Evolutionary conservation across 2,329 filamentous ascomycete genomes (phyloP), one percentile per base, ranked within the genome.

Genomic region (Corynespora cassiicola): DNA sequence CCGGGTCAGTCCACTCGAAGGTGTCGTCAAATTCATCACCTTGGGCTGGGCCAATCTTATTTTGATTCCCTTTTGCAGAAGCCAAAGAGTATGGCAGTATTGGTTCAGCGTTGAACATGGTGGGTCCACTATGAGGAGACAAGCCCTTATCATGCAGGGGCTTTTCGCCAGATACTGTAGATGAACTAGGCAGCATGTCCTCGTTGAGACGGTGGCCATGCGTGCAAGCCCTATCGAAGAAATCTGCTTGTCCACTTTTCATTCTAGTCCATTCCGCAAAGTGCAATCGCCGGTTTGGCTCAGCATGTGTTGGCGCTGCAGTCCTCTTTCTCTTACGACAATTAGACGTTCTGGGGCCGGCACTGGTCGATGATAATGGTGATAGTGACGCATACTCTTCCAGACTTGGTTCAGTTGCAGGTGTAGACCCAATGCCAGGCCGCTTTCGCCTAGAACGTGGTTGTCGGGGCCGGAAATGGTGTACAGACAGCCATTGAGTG

Each of bases 401-500:
- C 11, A 11, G 11, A n/a, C 19, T 18, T 11, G n/a, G 20, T 4
- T 12, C 28, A 19, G 23, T 22, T 12, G 19, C 5, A 17, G 28
- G 24, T n/a, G 25, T 36, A 7, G 33, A 36, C 15, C 39, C 38
- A 25, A 26, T 43, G 7, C 24, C 30, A 16, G 34, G 37, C 10
- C 22, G 20, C n/a, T 29, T 26, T 8, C 27, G 39, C 22, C 36
- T 56, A 19, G 34, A 35, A 6, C 49, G 52, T n/a, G 45, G 46
- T 16, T 66, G 67, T 14, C 50, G 57, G 4, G 87, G 85, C 4
- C 78, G 76, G 52, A 92, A 86, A 45, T 86, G 76, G 54, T 94
- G 78, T 18, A 84, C 83, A 38, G 81, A 82, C 6, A 97, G 70
- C 67, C 95, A 96, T 43, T 90, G 82, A 31, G 77, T 79, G 17